Percentiles rank a stretch among this genome's conserved stretches.
These are phyloP conservation scores for Chloromonas sp. DNA, from an alignment of 163 green algal genomes.

Conservation along the genomic window DNA sequence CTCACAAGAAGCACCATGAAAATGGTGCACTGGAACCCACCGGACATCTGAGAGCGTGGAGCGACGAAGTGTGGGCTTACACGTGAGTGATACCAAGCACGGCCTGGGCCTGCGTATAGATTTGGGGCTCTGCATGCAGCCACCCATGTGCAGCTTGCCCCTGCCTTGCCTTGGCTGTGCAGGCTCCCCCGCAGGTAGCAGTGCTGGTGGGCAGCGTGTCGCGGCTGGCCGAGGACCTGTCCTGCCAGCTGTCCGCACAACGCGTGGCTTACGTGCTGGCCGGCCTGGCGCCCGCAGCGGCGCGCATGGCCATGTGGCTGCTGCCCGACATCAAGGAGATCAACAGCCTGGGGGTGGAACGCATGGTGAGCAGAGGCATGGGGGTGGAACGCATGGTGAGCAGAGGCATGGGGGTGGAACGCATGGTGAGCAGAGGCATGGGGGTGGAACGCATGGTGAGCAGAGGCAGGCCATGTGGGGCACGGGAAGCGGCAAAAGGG, in stretches of 20 bases:
- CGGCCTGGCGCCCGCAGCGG: conserved; percentile 26
- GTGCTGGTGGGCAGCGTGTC: not conserved
- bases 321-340: conserved; percentile 42
- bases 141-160: too few species aligned
- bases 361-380: conserved; percentile 45
- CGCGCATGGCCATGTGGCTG: conserved; percentile 47
- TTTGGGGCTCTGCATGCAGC: too few species aligned
- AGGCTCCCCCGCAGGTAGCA: not conserved
- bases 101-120: too few species aligned
- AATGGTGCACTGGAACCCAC: too few species aligned
- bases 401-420: conserved; percentile 40
- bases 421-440: conserved; percentile 45
- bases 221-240: not conserved
- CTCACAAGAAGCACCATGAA: too few species aligned
- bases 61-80: too few species aligned
- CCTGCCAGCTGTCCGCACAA: not conserved
- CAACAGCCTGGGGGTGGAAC: conserved; percentile 41
- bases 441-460: conserved; percentile 45
- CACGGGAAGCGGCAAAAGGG: not conserved
- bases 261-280: conserved; percentile 46
- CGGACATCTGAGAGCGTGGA: too few species aligned
- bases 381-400: conserved; percentile 49
- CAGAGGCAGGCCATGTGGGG: not conserved
- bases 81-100: too few species aligned
- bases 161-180: not conserved